phyloP scores from a whole-genome alignment of 345 rosid species.

The Corymbia maculata region DNA sequence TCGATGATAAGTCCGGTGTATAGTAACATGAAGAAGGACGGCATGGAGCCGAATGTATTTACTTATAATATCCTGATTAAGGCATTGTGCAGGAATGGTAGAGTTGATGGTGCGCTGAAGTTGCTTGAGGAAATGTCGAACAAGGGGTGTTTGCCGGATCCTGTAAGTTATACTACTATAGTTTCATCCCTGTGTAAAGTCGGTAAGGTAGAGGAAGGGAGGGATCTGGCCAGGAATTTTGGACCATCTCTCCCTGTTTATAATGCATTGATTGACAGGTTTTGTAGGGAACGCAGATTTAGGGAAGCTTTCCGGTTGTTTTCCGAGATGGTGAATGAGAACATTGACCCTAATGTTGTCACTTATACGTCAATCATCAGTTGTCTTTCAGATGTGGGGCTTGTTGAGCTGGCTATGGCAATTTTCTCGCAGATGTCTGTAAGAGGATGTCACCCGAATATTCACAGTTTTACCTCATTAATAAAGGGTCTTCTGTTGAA shows the following conservation, averaged over 20 bases:
- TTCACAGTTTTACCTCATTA: constrained; percentile 56
- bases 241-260: constrained; percentile 45
- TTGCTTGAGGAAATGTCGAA: constrained; percentile 66
- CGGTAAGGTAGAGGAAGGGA: constrained; percentile 64
- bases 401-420: constrained; percentile 46
- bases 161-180: constrained; percentile 70
- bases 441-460: constrained; percentile 66
- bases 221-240: constrained; percentile 41
- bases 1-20: constrained; percentile 56
- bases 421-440: constrained; percentile 54
- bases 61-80: constrained; percentile 77
- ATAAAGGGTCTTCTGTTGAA: constrained; percentile 55
- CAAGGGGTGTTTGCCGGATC: constrained; percentile 63
- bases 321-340: constrained; percentile 37
- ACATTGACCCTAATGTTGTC: constrained; percentile 53
- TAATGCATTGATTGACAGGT: constrained; percentile 66
- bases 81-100: constrained; percentile 79
- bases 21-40: constrained; percentile 74
- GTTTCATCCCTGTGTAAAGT: constrained; percentile 66
- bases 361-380: constrained; percentile 65
- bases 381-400: constrained; percentile 41
- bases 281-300: constrained; percentile 39
- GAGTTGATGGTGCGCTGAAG: constrained; percentile 67
- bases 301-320: constrained; percentile 43
- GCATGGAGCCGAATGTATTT: constrained; percentile 68